Base-by-base conservation (phyloP, 73 alveolate genomes). In the Stentor coeruleus region DNA sequence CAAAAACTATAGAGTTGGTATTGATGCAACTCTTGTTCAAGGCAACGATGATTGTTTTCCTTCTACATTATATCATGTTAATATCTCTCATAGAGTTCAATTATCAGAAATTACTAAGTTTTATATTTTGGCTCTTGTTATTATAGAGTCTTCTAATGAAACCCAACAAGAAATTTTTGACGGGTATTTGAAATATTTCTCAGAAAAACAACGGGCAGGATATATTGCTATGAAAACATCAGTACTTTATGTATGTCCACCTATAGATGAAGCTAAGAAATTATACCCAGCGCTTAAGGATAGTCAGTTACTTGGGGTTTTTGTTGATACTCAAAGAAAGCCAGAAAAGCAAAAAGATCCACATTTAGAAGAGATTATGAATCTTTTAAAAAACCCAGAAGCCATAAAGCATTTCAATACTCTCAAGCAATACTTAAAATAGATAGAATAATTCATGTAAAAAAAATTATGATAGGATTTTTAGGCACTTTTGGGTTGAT, bases 1-100 rank as follows among this genome's bases (percentile, higher is more conserved):
- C 3, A 84, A 84, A 38, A 84, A 83, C 38, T 82, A 81, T 58
- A 39, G 74, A 30, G 90, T 84, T 35, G 90, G 85, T 11, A 82
- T 84, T 1, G 90, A 84, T 81, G 90, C 90, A 0, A 84, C 83
- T 0, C 58, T 75, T 1, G 72, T 75, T 39, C 15, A 75, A 75
- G 83, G 83, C 3, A 40, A 75, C 15, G 26, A 15, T 75, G 83
- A 75, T 15, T 37, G 74, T 75, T 40, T 75, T 33, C 79, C 79
- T 1, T 75, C 83, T 1, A 37, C 35, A 36, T 28, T 75, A 14
- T 75, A 75, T 38, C 83, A 75, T 2, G 39, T 75, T 6, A 75
- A 75, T 75, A 75, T 75, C 39, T 75, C 83, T 20, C 83, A 75
- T 75, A 75, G 83, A 75, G 83, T 75, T 37, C 35, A 15, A 0